A percentile compares a stretch with the other conserved stretches of the same genome.
These are phyloP conservation scores for Penicillium sp. DNA, from an alignment of 2,329 filamentous ascomycete genomes.

Conservation along the genomic window DNA sequence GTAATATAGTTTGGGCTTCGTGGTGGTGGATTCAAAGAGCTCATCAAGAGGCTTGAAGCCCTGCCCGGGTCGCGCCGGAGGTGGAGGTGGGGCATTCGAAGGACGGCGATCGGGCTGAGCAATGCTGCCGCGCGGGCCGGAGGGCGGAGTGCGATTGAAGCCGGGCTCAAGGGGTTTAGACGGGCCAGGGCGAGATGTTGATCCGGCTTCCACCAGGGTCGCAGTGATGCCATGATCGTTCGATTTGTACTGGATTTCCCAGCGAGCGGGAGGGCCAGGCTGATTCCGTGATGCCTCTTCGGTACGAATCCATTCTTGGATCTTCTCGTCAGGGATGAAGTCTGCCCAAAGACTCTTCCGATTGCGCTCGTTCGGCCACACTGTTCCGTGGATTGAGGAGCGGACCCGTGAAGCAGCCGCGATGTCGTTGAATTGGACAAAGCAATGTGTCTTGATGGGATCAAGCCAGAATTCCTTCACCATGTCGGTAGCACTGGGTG, in stretches of 20 bases:
- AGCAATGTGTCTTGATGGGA: conserved; percentile 82
- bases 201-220: conserved; percentile 56
- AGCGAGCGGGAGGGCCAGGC: conserved; percentile 55
- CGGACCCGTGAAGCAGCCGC: conserved; percentile 77
- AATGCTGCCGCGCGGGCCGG: conserved; percentile 32
- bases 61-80: conserved; percentile 36
- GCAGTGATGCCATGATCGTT: conserved; percentile 62
- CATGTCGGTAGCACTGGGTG: conserved; percentile 56
- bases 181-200: conserved; percentile 28
- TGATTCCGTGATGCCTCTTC: conserved; percentile 61
- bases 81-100: conserved; percentile 27
- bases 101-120: conserved; percentile 30
- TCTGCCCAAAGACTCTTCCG: conserved; percentile 86
- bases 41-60: conserved; percentile 63
- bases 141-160: conserved; percentile 36
- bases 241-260: conserved; percentile 73
- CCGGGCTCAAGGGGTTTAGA: conserved; percentile 33
- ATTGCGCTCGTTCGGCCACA: conserved; percentile 86
- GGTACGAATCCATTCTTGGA: conserved; percentile 72
- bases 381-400: conserved; percentile 71
- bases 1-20: conserved; percentile 69
- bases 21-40: conserved; percentile 61
- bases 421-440: conserved; percentile 71
- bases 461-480: conserved; percentile 78
- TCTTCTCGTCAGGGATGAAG: conserved; percentile 77